These are phyloP conservation scores for Plasmodium coatneyi DNA, from an alignment of 169 alveolate genomes.

Conservation along the genomic window DNA sequence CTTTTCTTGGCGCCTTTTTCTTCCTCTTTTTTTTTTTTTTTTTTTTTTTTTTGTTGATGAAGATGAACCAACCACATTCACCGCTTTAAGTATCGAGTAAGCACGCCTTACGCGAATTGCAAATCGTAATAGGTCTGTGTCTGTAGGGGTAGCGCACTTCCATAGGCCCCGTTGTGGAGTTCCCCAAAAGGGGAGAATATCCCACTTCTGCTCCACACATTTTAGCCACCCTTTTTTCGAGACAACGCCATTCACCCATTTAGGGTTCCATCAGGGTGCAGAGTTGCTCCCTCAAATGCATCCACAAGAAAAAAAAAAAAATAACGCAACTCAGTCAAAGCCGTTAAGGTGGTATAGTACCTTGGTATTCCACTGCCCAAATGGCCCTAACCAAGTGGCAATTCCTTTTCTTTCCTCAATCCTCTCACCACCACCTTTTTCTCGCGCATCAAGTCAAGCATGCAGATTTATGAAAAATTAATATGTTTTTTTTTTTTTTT, in stretches of 20 bases:
- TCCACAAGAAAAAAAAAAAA: not conserved
- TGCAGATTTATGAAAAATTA: not conserved
- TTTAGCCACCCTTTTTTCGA: not conserved
- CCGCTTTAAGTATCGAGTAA: constrained; percentile 16
- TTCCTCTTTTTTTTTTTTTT: not conserved
- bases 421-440: not conserved
- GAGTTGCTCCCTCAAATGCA: not conserved
- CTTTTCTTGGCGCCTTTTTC: not conserved
- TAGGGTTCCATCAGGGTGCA: not conserved
- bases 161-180: not conserved
- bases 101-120: not conserved
- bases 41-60: not conserved
- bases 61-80: not conserved
- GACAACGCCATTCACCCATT: not conserved
- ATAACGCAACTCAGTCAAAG: not conserved
- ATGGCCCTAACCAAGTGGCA: not conserved
- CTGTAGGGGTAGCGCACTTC: not conserved
- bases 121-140: not conserved
- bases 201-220: not conserved
- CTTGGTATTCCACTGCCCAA: not conserved
- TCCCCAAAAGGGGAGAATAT: not conserved
- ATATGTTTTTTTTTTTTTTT: too few relatives aligned
- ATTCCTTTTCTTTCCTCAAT: not conserved
- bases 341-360: not conserved
- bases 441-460: not conserved